Evolutionary conservation across 2,329 filamentous ascomycete species (phyloP).

Genomic region (Colletotrichum noveboracense): DNA sequence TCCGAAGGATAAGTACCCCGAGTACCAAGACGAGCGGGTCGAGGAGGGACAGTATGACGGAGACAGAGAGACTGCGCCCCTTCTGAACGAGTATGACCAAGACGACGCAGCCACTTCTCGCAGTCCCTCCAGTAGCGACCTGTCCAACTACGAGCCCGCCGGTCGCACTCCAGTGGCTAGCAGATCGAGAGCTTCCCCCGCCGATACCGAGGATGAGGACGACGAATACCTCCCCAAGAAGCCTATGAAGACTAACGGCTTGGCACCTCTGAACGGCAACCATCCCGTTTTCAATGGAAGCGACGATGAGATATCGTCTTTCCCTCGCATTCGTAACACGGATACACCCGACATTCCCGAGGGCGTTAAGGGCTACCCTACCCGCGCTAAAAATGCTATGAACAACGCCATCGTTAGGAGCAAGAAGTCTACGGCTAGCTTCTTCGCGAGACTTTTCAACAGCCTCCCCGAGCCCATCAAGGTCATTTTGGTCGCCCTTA

Average conservation of each 20-base stretch:
- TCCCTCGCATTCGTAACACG: slow-evolving; percentile 58
- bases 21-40: slow-evolving; percentile 60
- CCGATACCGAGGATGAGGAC: slow-evolving; percentile 54
- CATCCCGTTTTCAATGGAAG: slow-evolving; percentile 35
- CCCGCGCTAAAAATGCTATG: slow-evolving; percentile 38
- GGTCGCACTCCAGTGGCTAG: slow-evolving; percentile 60
- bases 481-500: slow-evolving; percentile 31
- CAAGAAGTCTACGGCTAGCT: slow-evolving; percentile 27
- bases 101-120: slow-evolving; percentile 40
- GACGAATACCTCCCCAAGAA: slow-evolving; percentile 34
- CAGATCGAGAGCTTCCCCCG: slow-evolving; percentile 54
- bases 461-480: slow-evolving; percentile 50
- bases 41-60: slow-evolving; percentile 67
- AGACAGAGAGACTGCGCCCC: slow-evolving; percentile 49
- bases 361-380: slow-evolving; percentile 46
- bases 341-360: slow-evolving; percentile 45
- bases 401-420: slow-evolving; percentile 30
- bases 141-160: slow-evolving; percentile 57
- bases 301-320: slow-evolving; percentile 64
- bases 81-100: slow-evolving; percentile 51
- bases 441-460: slow-evolving; percentile 33
- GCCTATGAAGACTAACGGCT: slow-evolving; percentile 20
- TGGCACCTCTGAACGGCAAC: slow-evolving; percentile 26
- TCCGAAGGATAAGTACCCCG: slow-evolving; percentile 75
- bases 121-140: slow-evolving; percentile 39